Percentiles rank a stretch among this genome's conserved stretches.
Conservation (phyloP, 2,329 filamentous ascomycete genomes). For the Clonostachys solani region DNA sequence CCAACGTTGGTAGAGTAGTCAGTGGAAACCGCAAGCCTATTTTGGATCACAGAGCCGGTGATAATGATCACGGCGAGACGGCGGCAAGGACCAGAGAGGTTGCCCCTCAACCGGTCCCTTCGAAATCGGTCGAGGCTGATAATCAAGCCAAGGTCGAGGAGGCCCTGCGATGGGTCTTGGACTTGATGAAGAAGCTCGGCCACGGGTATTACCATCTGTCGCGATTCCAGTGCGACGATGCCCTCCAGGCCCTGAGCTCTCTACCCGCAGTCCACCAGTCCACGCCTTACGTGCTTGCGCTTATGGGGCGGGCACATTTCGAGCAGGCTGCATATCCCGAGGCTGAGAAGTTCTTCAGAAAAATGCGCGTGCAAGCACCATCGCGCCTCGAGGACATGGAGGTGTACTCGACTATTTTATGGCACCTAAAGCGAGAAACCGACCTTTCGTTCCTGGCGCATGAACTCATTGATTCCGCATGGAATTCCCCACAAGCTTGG, state of each 20-base stretch:
- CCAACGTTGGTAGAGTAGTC: conserved; percentile 79
- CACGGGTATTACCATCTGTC: conserved; percentile 74
- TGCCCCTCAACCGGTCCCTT: conserved; percentile 8
- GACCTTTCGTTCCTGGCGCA: conserved; percentile 91
- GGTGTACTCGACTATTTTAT: conserved; percentile 97
- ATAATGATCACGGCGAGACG: conserved; percentile 64
- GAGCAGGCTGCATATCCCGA: conserved; percentile 84
- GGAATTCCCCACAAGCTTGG: conserved; percentile 92
- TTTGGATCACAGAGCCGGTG: conserved; percentile 55
- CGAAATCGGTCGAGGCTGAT: not conserved
- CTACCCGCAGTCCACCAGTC: conserved; percentile 75
- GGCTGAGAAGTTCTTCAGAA: conserved; percentile 80
- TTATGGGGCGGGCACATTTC: conserved; percentile 86
- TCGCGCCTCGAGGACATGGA: conserved; percentile 93
- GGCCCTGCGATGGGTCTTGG: conserved; percentile 70
- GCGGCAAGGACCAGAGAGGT: conserved; percentile 35
- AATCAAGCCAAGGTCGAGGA: conserved; percentile 62
- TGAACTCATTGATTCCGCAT: conserved; percentile 80
- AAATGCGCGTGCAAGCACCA: conserved; percentile 74
- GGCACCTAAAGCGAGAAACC: conserved; percentile 91
- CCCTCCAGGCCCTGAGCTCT: conserved; percentile 67
- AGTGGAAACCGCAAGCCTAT: conserved; percentile 82
- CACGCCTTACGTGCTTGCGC: conserved; percentile 88
- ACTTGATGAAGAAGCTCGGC: conserved; percentile 78
- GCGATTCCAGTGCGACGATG: conserved; percentile 74